A percentile compares a stretch with the other conserved stretches of the same genome.
Conservation (phyloP, 2,329 filamentous ascomycete genomes). For the Trichoderma semiorbis region DNA sequence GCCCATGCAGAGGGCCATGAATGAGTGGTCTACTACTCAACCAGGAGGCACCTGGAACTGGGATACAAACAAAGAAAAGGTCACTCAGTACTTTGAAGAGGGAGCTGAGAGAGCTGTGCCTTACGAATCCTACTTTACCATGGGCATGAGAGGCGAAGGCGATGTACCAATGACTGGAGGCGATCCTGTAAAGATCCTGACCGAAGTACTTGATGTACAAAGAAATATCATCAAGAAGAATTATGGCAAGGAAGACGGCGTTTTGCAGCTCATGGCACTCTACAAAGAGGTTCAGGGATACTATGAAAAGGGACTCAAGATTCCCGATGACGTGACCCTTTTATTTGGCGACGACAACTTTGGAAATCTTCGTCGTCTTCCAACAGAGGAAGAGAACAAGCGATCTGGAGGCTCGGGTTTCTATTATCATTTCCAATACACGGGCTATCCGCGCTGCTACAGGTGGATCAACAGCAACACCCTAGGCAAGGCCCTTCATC, state of each 20-base stretch:
- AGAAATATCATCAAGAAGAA: constrained; percentile 51
- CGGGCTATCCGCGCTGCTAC: constrained; percentile 57
- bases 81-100: constrained; percentile 55
- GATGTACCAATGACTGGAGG: constrained; percentile 50
- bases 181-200: constrained; percentile 50
- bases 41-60: constrained; percentile 56
- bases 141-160: constrained; percentile 57
- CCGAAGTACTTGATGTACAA: constrained; percentile 53
- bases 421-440: constrained; percentile 59
- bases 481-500: constrained; percentile 44
- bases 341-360: constrained; percentile 63
- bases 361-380: constrained; percentile 57
- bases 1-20: constrained; percentile 60
- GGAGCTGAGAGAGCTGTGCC: constrained; percentile 53
- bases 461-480: constrained; percentile 63
- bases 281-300: constrained; percentile 65
- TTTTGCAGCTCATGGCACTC: constrained; percentile 56
- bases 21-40: constrained; percentile 40
- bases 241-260: constrained; percentile 42
- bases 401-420: constrained; percentile 54
- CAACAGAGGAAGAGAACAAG: constrained; percentile 48
- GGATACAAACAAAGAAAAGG: constrained; percentile 52
- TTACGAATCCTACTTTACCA: constrained; percentile 57
- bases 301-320: constrained; percentile 56
- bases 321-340: constrained; percentile 60